Evolutionary conservation across 495 filamentous ascomycete genomes (phyloP).

Genomic region (Articulospora tetracladia): DNA sequence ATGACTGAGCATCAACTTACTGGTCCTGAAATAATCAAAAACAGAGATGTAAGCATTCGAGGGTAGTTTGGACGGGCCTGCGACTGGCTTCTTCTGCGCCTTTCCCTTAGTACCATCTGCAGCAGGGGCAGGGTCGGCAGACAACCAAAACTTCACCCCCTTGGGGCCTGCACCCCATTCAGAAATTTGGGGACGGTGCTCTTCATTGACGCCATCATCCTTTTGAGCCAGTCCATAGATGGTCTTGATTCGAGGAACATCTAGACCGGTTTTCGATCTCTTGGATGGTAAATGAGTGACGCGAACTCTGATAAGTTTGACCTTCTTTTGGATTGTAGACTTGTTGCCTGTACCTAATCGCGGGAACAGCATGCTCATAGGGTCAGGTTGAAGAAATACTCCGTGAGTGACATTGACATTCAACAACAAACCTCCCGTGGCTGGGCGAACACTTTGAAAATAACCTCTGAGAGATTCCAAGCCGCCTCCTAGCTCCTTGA

Average conservation of each 20-base stretch:
- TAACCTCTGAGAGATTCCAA: conserved; percentile 58
- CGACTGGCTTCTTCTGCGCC: not conserved
- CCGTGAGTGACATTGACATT: conserved; percentile 54
- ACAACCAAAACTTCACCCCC: conserved; percentile 47
- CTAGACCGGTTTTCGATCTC: conserved; percentile 32
- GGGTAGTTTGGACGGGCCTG: conserved; percentile 2
- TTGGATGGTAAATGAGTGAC: conserved; percentile 40
- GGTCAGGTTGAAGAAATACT: conserved; percentile 35
- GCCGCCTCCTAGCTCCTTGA: conserved; percentile 30
- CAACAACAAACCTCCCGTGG: conserved; percentile 58
- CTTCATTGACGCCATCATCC: conserved; percentile 11
- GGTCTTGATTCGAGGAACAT: conserved; percentile 36
- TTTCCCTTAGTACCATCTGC: conserved; percentile 14
- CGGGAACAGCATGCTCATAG: conserved; percentile 13
- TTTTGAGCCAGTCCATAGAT: conserved; percentile 44
- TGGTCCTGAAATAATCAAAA: conserved; percentile 42
- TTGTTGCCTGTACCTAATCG: conserved; percentile 15
- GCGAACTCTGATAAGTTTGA: conserved; percentile 38
- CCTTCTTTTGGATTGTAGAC: conserved; percentile 30
- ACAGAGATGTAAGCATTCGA: conserved; percentile 41
- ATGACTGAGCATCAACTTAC: not conserved
- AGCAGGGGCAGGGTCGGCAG: conserved; percentile 4
- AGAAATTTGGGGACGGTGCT: conserved; percentile 35
- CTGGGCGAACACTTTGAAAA: conserved; percentile 62
- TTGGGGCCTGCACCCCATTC: conserved; percentile 41